Conservation (phyloP, 257 asterid species). For the Solanum tarijense region DNA sequence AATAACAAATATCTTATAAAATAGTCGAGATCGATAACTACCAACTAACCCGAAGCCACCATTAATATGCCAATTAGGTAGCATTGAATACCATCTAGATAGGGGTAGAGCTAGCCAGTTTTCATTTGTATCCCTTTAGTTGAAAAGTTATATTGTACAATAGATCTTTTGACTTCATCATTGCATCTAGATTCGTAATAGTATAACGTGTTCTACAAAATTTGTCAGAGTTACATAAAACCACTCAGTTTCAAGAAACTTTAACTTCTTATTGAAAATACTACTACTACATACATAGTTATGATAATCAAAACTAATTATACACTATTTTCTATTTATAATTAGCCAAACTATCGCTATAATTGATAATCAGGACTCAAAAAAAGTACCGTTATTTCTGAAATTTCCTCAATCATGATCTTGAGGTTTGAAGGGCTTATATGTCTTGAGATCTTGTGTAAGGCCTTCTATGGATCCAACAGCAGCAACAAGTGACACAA, state of each 20-base stretch:
- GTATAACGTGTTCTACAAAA: neutral
- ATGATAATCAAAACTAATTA: neutral
- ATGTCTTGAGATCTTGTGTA: constrained; percentile 9
- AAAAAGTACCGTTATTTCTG: neutral
- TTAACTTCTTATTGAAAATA: neutral
- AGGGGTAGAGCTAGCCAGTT: neutral
- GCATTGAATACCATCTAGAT: neutral
- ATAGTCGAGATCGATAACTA: neutral
- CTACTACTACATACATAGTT: neutral
- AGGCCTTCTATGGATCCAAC: constrained; percentile 25
- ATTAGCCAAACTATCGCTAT: neutral
- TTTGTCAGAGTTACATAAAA: neutral
- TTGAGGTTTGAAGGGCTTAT: constrained; percentile 16
- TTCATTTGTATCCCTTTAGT: neutral
- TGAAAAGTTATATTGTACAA: no score
- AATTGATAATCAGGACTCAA: neutral
- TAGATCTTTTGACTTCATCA: neutral
- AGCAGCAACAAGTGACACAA: constrained; percentile 21
- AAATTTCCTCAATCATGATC: neutral
- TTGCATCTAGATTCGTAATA: neutral
- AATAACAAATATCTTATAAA: neutral
- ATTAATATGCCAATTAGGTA: neutral
- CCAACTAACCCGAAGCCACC: neutral
- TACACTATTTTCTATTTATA: neutral
- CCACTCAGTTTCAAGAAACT: neutral